A percentile compares a stretch with the other conserved stretches of the same genome.
Evolutionary conservation across 805 yeast species (phyloP).

Genomic region (Hanseniaspora jakobsenii): DNA sequence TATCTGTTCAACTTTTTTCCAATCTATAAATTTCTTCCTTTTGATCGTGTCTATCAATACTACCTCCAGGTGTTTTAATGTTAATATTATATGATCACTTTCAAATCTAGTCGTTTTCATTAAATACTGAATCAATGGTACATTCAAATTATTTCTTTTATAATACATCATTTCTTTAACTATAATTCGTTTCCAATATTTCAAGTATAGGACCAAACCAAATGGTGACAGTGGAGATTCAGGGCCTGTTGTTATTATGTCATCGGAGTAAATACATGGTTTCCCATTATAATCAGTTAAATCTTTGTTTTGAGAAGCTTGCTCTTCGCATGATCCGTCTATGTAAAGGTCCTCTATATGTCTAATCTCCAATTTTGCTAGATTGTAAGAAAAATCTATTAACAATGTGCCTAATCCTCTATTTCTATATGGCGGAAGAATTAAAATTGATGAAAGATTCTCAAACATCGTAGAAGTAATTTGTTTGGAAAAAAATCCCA

Average conservation of each 20-base stretch:
- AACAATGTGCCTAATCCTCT: conserved; percentile 63
- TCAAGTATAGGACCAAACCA: conserved; percentile 60
- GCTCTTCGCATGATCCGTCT: neutral
- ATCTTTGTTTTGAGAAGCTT: conserved; percentile 33
- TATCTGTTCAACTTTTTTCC: conserved; percentile 17
- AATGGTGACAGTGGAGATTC: conserved; percentile 79
- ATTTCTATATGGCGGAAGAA: conserved; percentile 86
- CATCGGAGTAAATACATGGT: too few species aligned
- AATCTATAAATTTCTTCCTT: conserved; percentile 15
- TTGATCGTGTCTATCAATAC: conserved; percentile 25
- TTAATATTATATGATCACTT: conserved; percentile 45
- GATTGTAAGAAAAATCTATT: conserved; percentile 69
- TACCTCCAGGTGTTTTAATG: conserved; percentile 46
- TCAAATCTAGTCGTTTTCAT: conserved; percentile 53
- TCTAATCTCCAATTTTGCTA: conserved; percentile 33
- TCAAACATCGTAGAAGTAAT: conserved; percentile 61
- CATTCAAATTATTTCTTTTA: conserved; percentile 27
- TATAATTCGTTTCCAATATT: conserved; percentile 59
- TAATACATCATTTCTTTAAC: conserved; percentile 33
- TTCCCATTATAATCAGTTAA: too few species aligned
- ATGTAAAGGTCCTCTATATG: too few species aligned
- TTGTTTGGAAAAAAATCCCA: conserved; percentile 92
- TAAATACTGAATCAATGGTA: conserved; percentile 32
- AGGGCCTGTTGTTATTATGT: conserved; percentile 56
- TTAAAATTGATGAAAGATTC: conserved; percentile 80